Conservation (phyloP, 2,329 filamentous ascomycete genomes). For the Raffaelea deltoideospora region DNA sequence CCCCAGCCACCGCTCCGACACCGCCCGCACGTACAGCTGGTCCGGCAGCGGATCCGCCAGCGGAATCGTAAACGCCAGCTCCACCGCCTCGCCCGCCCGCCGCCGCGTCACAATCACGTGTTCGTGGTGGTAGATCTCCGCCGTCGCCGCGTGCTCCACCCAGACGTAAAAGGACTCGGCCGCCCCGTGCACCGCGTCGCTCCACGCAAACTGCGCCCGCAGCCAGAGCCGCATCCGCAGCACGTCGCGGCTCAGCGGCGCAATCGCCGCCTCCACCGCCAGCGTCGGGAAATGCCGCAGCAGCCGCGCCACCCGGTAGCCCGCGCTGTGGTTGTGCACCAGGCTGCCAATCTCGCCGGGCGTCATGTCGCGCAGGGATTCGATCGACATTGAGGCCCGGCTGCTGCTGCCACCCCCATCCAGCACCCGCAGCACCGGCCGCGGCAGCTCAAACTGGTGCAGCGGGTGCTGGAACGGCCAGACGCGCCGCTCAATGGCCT, state of each 20-base stretch:
- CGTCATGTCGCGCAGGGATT: constrained; percentile 85
- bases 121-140: constrained; percentile 95
- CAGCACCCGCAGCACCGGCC: constrained; percentile 67
- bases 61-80: constrained; percentile 95
- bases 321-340: constrained; percentile 82
- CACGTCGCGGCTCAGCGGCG: constrained; percentile 86
- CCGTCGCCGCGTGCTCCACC: constrained; percentile 97
- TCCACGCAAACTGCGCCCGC: constrained; percentile 86
- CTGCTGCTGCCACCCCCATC: constrained; percentile 35
- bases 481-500: constrained; percentile 90
- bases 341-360: constrained; percentile 74
- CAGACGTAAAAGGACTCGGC: constrained; percentile 98
- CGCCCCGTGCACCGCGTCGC: constrained; percentile 80
- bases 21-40: constrained; percentile 88
- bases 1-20: constrained; percentile 92
- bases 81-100: constrained; percentile 91
- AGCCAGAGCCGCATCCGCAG: constrained; percentile 78
- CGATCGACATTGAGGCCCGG: constrained; percentile 47
- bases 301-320: constrained; percentile 63
- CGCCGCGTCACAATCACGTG: constrained; percentile 84
- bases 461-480: constrained; percentile 94
- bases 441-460: constrained; percentile 83
- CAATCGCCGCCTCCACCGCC: constrained; percentile 83
- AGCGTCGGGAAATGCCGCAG: constrained; percentile 87
- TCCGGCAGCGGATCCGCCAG: constrained; percentile 83